Conservation (phyloP, 2,329 filamentous ascomycete genomes). For the Xylariaceae sp. region DNA sequence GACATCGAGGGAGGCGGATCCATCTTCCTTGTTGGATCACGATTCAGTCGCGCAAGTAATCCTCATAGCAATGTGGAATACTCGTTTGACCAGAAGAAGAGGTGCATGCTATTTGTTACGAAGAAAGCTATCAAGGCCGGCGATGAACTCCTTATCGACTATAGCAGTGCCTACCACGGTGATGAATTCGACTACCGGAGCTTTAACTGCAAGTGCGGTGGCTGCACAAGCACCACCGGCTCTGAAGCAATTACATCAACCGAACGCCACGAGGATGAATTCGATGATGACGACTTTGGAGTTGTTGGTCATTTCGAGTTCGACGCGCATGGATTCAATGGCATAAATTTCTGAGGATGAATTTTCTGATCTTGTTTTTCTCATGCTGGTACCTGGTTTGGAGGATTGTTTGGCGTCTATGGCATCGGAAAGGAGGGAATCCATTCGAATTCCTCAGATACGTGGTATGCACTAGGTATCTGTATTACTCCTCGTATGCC, state of each 20-base stretch:
- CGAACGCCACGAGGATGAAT: neutral
- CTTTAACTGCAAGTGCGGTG: constrained; percentile 50
- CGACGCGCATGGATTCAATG: no score
- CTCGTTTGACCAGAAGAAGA: constrained; percentile 34
- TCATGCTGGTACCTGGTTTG: no score
- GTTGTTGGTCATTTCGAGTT: no score
- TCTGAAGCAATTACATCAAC: no score
- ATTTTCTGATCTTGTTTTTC: no score
- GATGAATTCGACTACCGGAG: constrained; percentile 48
- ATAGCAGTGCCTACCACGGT: constrained; percentile 37
- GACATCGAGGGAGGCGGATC: constrained; percentile 18
- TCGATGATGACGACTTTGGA: no score
- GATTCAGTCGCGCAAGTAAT: constrained; percentile 57
- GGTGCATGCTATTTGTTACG: constrained; percentile 42
- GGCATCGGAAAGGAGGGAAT: no score
- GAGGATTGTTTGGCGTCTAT: no score
- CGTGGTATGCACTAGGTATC: no score
- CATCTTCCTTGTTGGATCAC: constrained; percentile 49
- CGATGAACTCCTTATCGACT: constrained; percentile 50
- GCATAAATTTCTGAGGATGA: no score
- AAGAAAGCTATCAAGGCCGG: constrained; percentile 38
- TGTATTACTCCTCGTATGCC: no score
- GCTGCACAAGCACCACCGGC: constrained; percentile 36
- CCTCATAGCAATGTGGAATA: constrained; percentile 43
- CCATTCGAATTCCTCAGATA: no score